Conservation (phyloP, 2,329 filamentous ascomycete species). For the Bertia moriformis region DNA sequence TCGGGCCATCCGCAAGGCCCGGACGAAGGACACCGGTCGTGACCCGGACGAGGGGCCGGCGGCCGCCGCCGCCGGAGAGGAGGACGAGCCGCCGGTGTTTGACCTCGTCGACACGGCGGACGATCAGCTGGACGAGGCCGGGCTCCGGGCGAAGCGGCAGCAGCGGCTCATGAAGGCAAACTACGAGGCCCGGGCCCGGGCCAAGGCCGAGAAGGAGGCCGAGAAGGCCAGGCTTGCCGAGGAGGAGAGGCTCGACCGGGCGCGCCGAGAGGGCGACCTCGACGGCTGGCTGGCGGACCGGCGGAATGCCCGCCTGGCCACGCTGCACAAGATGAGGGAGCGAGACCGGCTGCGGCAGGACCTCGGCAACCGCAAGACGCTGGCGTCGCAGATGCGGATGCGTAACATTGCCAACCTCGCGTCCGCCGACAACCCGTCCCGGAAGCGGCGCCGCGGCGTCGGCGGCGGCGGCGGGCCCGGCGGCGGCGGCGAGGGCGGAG, state of each 20-base stretch:
- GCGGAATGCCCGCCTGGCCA: slow-evolving; percentile 54
- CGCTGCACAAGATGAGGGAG: slow-evolving; percentile 77
- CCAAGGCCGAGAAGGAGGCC: slow-evolving; percentile 87
- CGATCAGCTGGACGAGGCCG: slow-evolving; percentile 82
- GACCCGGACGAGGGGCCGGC: no score
- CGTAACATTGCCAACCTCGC: slow-evolving; percentile 93
- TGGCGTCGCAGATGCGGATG: slow-evolving; percentile 94
- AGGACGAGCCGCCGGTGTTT: slow-evolving; percentile 68
- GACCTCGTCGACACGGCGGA: slow-evolving; percentile 79
- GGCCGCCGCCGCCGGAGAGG: no score
- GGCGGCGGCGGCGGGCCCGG: no score
- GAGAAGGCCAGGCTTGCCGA: slow-evolving; percentile 76
- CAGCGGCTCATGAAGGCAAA: slow-evolving; percentile 89
- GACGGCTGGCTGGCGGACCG: slow-evolving; percentile 79
- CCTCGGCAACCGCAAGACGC: slow-evolving; percentile 86
- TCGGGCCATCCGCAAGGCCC: slow-evolving; percentile 72
- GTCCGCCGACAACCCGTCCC: slow-evolving; percentile 69
- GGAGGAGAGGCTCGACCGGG: slow-evolving; percentile 68
- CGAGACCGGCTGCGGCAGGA: slow-evolving; percentile 85
- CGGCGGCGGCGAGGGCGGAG: no score
- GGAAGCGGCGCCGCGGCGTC: slow-evolving; percentile 72
- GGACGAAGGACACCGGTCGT: slow-evolving; percentile 84
- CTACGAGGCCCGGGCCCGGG: slow-evolving; percentile 80
- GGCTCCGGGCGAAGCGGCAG: slow-evolving; percentile 79
- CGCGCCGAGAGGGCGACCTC: slow-evolving; percentile 69